phyloP scores from a whole-genome alignment of 2,329 filamentous ascomycete species.

The Cercospora janseana region DNA sequence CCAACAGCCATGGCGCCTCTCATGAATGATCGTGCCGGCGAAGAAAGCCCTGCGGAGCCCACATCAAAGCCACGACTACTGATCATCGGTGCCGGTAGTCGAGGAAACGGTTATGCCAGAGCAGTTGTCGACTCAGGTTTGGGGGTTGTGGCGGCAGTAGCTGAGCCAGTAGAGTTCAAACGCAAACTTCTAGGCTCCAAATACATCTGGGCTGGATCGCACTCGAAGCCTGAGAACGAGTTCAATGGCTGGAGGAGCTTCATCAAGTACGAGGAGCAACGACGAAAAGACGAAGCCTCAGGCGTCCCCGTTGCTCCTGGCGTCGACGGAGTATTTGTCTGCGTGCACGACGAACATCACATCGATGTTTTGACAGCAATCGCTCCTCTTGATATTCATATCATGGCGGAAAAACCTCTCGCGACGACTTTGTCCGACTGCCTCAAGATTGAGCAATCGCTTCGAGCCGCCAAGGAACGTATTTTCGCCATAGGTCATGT shows the following conservation, averaged over 20 bases:
- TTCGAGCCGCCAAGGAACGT: conserved; percentile 29
- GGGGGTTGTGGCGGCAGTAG: conserved; percentile 72
- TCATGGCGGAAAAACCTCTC: conserved; percentile 94
- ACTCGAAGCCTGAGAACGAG: conserved; percentile 59
- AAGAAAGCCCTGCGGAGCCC: background rate
- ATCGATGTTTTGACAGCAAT: conserved; percentile 74
- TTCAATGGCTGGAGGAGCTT: conserved; percentile 76
- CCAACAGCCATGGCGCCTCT: conserved; percentile 22
- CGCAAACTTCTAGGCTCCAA: conserved; percentile 65
- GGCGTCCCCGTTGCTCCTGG: conserved; percentile 45
- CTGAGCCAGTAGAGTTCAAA: conserved; percentile 78
- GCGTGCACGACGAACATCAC: conserved; percentile 86
- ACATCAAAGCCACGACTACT: conserved; percentile 56
- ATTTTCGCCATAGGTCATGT: conserved; percentile 95
- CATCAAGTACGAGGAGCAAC: conserved; percentile 65
- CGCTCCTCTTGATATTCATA: conserved; percentile 67
- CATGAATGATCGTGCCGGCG: conserved; percentile 16
- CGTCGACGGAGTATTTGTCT: conserved; percentile 63
- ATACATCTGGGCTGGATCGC: conserved; percentile 66
- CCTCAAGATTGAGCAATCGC: conserved; percentile 57
- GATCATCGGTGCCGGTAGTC: conserved; percentile 78
- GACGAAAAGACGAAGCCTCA: conserved; percentile 55
- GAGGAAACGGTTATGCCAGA: conserved; percentile 70
- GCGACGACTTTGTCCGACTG: conserved; percentile 78
- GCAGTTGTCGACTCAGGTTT: conserved; percentile 64